Percentiles rank a stretch among this genome's conserved stretches.
These are phyloP conservation scores for Cutaneotrichosporon daszewskae DNA, from an alignment of 1,284 basidiomycete genomes.

Conservation along the genomic window DNA sequence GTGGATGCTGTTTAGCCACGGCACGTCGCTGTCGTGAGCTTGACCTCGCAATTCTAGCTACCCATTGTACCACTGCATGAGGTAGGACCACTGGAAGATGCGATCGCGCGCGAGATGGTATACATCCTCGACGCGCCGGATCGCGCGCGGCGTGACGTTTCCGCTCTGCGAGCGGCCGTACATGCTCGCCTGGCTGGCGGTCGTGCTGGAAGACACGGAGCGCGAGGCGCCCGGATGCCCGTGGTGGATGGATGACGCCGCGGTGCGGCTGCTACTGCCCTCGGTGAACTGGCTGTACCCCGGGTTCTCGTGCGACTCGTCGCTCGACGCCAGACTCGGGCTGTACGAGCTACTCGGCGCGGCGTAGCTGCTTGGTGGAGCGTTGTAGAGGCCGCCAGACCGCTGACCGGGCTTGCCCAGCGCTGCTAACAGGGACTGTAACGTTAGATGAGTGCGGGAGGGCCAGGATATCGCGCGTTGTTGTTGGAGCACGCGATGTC, in stretches of 20 bases:
- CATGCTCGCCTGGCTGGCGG: conserved; percentile 5
- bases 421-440: conserved; percentile 25
- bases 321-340: conserved; percentile 13
- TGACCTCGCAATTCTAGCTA: conserved; percentile 15
- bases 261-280: not conserved
- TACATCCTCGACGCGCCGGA: conserved; percentile 37
- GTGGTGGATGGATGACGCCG: conserved; percentile 1
- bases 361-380: conserved; percentile 12
- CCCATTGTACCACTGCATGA: conserved; percentile 46
- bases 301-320: conserved; percentile 15
- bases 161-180: conserved; percentile 9
- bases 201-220: conserved; percentile 7
- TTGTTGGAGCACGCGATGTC: not conserved
- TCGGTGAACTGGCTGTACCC: conserved; percentile 3
- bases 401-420: conserved; percentile 20
- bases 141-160: conserved; percentile 2
- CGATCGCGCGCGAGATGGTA: conserved; percentile 35
- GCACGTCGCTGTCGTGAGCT: conserved; percentile 28
- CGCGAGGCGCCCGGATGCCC: not conserved
- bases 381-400: conserved; percentile 7
- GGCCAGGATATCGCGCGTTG: no score
- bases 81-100: conserved; percentile 39
- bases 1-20: conserved; percentile 46
- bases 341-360: conserved; percentile 8
- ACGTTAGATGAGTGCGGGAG: not conserved